Evolutionary conservation across 2,329 filamentous ascomycete genomes (phyloP).

Genomic region (Daldinia sp.): DNA sequence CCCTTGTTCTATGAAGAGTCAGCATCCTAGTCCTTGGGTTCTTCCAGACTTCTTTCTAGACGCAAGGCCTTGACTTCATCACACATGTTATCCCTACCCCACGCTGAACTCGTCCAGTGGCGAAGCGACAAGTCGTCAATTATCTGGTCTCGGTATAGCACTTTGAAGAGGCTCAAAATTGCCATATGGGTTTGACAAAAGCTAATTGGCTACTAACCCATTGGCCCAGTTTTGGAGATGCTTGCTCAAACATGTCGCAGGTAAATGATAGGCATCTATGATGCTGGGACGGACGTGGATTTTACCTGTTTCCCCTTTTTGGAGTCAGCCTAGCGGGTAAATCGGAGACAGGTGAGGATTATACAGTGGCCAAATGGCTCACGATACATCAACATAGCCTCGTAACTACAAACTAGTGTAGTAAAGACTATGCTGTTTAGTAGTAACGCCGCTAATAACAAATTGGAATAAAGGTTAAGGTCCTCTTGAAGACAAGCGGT

Average conservation of each 20-base stretch:
- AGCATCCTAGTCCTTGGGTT: background rate
- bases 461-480: conserved; percentile 8
- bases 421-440: background rate
- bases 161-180: conserved; percentile 3
- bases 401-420: conserved; percentile 8
- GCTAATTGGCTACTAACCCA: conserved; percentile 29
- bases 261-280: conserved; percentile 5
- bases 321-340: conserved; percentile 28
- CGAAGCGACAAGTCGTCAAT: background rate
- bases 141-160: conserved; percentile 13
- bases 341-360: background rate
- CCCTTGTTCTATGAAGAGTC: background rate
- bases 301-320: background rate
- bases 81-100: background rate
- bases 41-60: background rate
- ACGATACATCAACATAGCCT: conserved; percentile 16
- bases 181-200: background rate
- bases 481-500: background rate
- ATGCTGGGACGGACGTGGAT: background rate
- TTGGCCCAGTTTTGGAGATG: conserved; percentile 20
- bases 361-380: conserved; percentile 2
- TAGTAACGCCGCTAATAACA: conserved; percentile 1
- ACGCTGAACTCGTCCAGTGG: background rate
- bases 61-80: background rate
- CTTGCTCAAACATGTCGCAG: background rate